Percentiles rank a stretch among this genome's conserved stretches.
These are phyloP conservation scores for Arthroderma sp. DNA, from an alignment of 2,329 filamentous ascomycete species.

Conservation along the genomic window DNA sequence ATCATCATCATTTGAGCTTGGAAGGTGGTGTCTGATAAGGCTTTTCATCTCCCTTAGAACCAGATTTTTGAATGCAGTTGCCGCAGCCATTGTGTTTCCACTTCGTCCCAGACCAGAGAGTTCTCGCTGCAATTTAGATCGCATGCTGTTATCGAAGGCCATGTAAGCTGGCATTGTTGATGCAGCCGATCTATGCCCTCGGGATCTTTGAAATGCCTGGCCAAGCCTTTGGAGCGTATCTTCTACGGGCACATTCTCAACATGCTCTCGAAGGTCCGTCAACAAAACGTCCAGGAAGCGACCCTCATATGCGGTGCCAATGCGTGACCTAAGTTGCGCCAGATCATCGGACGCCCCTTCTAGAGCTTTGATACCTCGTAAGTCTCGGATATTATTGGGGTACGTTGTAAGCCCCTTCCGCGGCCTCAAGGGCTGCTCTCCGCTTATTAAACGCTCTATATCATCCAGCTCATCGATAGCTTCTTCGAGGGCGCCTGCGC, in stretches of 20 bases:
- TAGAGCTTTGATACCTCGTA: slow-evolving; percentile 64
- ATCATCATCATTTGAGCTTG: slow-evolving; percentile 89
- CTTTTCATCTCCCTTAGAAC: slow-evolving; percentile 75
- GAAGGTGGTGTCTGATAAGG: slow-evolving; percentile 70
- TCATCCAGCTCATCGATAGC: slow-evolving; percentile 66
- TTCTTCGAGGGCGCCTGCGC: slow-evolving; percentile 67
- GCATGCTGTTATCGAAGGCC: slow-evolving; percentile 55
- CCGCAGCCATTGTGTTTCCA: slow-evolving; percentile 65
- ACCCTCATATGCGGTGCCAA: slow-evolving; percentile 75
- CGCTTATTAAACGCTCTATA: slow-evolving; percentile 68
- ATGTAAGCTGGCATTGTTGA: slow-evolving; percentile 69
- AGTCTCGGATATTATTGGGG: slow-evolving; percentile 38
- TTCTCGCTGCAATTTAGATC: slow-evolving; percentile 54
- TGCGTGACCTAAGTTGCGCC: slow-evolving; percentile 58
- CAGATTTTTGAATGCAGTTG: slow-evolving; percentile 70
- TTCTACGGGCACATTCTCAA: slow-evolving; percentile 54
- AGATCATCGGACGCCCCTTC: slow-evolving; percentile 70
- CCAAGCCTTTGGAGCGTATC: slow-evolving; percentile 80
- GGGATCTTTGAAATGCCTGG: slow-evolving; percentile 57
- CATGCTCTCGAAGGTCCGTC: slow-evolving; percentile 66
- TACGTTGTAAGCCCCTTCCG: slow-evolving; percentile 16
- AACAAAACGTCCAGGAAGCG: slow-evolving; percentile 68
- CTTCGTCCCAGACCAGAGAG: slow-evolving; percentile 71
- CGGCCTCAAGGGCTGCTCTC: slow-evolving; percentile 40
- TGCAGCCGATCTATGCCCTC: slow-evolving; percentile 51